Conservation (phyloP, 441 rosid genomes). For the Syzygium malaccense region DNA sequence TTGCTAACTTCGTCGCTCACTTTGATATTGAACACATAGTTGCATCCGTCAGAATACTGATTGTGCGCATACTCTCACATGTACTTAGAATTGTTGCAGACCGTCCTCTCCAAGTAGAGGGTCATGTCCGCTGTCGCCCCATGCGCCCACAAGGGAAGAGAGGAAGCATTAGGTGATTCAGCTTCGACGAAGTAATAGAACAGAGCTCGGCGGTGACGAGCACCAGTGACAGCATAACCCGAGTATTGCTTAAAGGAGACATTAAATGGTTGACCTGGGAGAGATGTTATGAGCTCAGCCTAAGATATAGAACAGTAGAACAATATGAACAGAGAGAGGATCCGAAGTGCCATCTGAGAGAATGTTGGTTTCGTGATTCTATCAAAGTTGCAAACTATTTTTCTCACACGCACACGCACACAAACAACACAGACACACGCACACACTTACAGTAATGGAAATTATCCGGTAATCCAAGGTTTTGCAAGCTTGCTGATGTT, state of each 20-base stretch:
- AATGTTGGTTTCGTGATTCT: background rate
- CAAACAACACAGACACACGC: background rate
- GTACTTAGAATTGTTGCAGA: constrained; percentile 21
- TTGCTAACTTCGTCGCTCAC: constrained; percentile 5
- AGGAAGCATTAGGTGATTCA: constrained; percentile 4
- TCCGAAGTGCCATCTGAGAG: background rate
- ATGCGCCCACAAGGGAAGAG: constrained; percentile 29
- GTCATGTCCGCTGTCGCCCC: constrained; percentile 35
- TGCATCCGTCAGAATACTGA: constrained; percentile 17
- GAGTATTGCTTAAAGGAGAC: constrained; percentile 21
- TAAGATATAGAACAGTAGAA: background rate
- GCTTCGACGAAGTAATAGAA: constrained; percentile 37
- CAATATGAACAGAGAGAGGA: background rate
- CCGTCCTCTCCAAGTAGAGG: constrained; percentile 14
- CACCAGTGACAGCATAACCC: constrained; percentile 25
- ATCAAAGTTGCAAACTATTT: background rate
- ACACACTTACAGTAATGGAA: background rate
- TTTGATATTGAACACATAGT: constrained; percentile 16
- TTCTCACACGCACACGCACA: background rate
- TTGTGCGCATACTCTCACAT: constrained; percentile 6
- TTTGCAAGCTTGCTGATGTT: background rate
- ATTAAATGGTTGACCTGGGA: constrained; percentile 26
- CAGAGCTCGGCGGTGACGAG: constrained; percentile 21
- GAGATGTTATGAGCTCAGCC: constrained; percentile 3
- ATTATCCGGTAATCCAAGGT: background rate